These are phyloP conservation scores for Diaporthe eres DNA, from an alignment of 2,329 filamentous ascomycete genomes.

Conservation along the genomic window DNA sequence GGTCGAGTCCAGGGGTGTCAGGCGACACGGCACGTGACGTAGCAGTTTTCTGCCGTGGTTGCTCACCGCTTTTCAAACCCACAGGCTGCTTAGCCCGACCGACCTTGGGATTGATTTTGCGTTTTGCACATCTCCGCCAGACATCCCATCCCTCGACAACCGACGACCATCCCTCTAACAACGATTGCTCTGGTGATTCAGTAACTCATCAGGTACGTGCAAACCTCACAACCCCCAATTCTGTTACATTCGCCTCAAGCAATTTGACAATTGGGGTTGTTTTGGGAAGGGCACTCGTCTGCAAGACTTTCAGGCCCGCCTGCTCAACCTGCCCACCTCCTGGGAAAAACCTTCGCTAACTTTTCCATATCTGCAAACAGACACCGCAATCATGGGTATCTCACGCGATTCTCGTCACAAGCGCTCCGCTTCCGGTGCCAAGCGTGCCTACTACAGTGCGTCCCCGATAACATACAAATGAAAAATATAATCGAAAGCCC, in stretches of 20 bases:
- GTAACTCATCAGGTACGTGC: conserved; percentile 43
- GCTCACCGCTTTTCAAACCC: conserved; percentile 36
- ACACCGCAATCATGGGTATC: conserved; percentile 96
- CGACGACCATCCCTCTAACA: conserved; percentile 40
- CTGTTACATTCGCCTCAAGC: neutral
- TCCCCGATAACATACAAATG: conserved; percentile 64
- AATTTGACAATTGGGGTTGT: neutral
- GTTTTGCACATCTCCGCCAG: conserved; percentile 33
- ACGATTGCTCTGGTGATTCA: conserved; percentile 43
- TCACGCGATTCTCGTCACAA: conserved; percentile 99
- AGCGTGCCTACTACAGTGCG: conserved; percentile 92
- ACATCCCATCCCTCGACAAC: conserved; percentile 39
- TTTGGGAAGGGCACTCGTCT: neutral
- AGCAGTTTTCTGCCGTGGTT: neutral
- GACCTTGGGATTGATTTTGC: conserved; percentile 32
- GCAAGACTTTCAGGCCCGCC: neutral
- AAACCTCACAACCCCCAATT: neutral
- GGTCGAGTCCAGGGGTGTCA: conserved; percentile 21
- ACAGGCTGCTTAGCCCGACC: conserved; percentile 32
- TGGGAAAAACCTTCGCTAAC: conserved; percentile 44
- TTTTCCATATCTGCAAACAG: conserved; percentile 56
- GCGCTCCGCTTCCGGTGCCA: conserved; percentile 98
- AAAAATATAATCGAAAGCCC: conserved; percentile 74
- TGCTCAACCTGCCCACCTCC: neutral
- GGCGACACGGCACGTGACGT: conserved; percentile 28